Evolutionary conservation across 192 early-diverging fungal genomes (phyloP).

Genomic region (Coemansia sp.): DNA sequence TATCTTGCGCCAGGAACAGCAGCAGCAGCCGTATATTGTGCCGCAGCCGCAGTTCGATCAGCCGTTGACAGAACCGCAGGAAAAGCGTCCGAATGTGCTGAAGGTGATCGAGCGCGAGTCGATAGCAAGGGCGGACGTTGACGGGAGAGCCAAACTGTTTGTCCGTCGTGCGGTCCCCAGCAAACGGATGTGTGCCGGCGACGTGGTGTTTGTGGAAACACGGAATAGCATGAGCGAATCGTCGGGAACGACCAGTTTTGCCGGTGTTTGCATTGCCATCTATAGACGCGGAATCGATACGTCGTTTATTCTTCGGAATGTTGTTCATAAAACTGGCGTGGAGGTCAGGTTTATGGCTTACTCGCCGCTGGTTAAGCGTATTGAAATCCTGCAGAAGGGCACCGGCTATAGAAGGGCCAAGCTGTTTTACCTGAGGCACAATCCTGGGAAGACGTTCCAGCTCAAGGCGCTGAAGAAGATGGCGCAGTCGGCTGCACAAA

Average conservation of each 20-base stretch:
- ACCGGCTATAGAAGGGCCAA: constrained; percentile 68
- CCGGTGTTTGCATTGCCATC: constrained; percentile 74
- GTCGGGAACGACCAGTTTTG: constrained; percentile 60
- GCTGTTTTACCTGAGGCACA: constrained; percentile 75
- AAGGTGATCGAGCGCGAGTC: constrained; percentile 65
- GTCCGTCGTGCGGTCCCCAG: constrained; percentile 59
- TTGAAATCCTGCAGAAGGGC: constrained; percentile 68
- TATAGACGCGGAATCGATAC: constrained; percentile 72
- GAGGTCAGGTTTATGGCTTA: constrained; percentile 74
- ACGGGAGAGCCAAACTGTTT: constrained; percentile 65
- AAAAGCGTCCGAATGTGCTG: constrained; percentile 63
- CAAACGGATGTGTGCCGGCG: constrained; percentile 59
- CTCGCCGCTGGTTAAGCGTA: constrained; percentile 74
- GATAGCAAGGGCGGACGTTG: constrained; percentile 57
- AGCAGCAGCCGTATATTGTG: constrained; percentile 35
- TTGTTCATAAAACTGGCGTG: constrained; percentile 74
- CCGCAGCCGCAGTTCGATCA: constrained; percentile 51
- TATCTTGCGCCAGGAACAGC: background rate
- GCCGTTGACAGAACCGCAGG: constrained; percentile 37
- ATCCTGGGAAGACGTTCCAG: constrained; percentile 72
- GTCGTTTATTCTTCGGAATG: constrained; percentile 75
- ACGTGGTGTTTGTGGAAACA: constrained; percentile 70
- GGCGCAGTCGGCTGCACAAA: constrained; percentile 21
- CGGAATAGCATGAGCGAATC: constrained; percentile 58
- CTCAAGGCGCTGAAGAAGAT: constrained; percentile 48